Base-by-base conservation (phyloP, 805 yeast genomes). In the Lipomyces oligophaga region DNA sequence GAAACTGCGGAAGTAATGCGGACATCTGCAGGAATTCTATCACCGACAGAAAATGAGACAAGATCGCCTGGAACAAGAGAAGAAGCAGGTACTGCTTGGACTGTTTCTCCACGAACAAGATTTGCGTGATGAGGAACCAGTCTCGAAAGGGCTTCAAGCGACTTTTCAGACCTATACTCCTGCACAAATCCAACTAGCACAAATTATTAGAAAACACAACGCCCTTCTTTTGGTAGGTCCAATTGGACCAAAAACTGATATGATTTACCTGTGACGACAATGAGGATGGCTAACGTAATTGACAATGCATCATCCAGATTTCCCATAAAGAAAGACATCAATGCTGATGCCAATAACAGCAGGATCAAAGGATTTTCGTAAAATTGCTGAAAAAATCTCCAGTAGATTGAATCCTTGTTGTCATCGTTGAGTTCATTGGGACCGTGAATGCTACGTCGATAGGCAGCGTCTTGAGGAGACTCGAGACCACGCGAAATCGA, bases 111-210 rank as follows among this genome's bases (percentile, higher is more conserved):
- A 66, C 99, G 77, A 8, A 94, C 83, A 40, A 93, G 75, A 63
- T 90, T 93, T 30, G 97, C 95, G 63, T 84, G 87, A n/a, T 95
- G 96, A 1, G 99, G 99, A 5, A 93, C 97, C 58, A 93, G 75
- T 62, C 85, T 84, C 64, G 85, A 89, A 49, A 93, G 75, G 0
- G 97, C 97, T 64, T 89, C 95, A 48, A 93, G 71, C 4, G 96
- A 85, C 71, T 93, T 84, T 62, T 93, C 99, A 1, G 96, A 85
- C 60, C 97, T 76, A 62, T 89, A 89, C 66, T 93, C 99, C 68
- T 93, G 99, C 26, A 93, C 89, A 68, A 93, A 93, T 0, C 99
- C 99, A 30, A 93, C 99, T 1, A 38, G 16, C 18, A 26, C 13
- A 16, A 32, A 28, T n/a, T n/a, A 20, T 31, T 6, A 19, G 7